Evolutionary conservation across 768 basidiomycete genomes (phyloP).

Genomic region (Mycena crocata): DNA sequence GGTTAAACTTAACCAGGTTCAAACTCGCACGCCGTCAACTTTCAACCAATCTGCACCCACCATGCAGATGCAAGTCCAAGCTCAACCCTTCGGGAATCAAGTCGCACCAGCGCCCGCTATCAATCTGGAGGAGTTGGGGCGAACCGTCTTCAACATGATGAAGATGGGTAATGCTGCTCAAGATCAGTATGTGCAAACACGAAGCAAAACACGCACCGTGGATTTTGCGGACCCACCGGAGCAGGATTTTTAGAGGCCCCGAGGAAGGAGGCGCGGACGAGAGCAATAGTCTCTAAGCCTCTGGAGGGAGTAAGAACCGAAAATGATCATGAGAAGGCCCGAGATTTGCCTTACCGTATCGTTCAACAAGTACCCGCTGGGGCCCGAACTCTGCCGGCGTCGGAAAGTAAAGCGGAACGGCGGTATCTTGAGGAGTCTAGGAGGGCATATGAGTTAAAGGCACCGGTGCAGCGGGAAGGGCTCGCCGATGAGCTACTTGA

Average conservation of each 20-base stretch:
- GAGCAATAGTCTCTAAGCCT: background rate
- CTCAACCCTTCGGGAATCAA: background rate
- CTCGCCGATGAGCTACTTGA: background rate
- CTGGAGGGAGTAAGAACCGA: conserved; percentile 1
- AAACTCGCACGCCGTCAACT: no score
- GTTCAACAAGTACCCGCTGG: background rate
- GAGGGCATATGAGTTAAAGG: conserved; percentile 6
- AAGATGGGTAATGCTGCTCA: background rate
- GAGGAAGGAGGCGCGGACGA: conserved; percentile 11
- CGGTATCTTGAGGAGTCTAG: background rate
- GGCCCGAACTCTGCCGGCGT: conserved; percentile 21
- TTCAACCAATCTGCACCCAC: no score
- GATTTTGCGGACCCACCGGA: conserved; percentile 8
- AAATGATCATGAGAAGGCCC: background rate
- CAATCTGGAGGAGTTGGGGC: conserved; percentile 9
- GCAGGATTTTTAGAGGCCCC: conserved; percentile 19
- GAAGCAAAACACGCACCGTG: no score
- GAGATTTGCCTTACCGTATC: conserved; percentile 12
- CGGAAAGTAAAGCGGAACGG: no score
- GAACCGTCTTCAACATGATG: conserved; percentile 12
- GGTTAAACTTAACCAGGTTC: conserved; percentile 15
- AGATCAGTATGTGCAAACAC: conserved; percentile 1
- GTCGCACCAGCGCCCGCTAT: background rate
- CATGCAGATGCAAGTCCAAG: background rate
- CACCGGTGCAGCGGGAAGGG: conserved; percentile 10